Percentiles rank a stretch among this genome's conserved stretches.
Conservation (phyloP, 73 alveolate species). For the Paramecium octaurelia region DNA sequence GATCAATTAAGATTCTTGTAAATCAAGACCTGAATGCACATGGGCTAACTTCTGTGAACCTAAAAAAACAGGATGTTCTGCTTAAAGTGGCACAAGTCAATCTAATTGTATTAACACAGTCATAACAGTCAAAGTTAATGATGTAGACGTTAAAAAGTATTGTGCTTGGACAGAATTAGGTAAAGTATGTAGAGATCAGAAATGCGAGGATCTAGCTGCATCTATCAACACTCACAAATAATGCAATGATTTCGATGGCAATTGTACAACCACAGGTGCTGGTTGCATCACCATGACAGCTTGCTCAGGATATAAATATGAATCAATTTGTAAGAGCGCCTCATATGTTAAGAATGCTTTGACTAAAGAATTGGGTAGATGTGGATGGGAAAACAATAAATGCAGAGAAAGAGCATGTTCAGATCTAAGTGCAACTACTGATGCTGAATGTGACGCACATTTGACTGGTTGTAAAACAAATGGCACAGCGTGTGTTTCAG, state of each 20-base stretch:
- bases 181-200: background rate
- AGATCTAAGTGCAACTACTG: background rate
- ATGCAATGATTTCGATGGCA: background rate
- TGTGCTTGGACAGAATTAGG: conserved; percentile 14
- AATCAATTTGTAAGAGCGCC: background rate
- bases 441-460: conserved; percentile 21
- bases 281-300: conserved; percentile 7
- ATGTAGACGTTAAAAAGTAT: background rate
- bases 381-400: conserved; percentile 19
- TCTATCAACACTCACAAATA: background rate
- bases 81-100: background rate
- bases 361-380: background rate
- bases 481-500: background rate
- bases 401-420: background rate
- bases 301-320: background rate
- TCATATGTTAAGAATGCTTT: background rate
- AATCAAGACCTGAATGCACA: background rate
- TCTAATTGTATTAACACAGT: background rate
- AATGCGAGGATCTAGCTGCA: background rate
- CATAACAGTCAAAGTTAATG: background rate
- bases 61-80: background rate
- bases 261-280: conserved; percentile 15
- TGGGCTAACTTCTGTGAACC: background rate
- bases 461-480: conserved; percentile 8
- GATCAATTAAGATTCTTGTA: background rate